These are phyloP conservation scores for Kodamaea laetipori DNA, from an alignment of 805 yeast genomes.

Conservation along the genomic window DNA sequence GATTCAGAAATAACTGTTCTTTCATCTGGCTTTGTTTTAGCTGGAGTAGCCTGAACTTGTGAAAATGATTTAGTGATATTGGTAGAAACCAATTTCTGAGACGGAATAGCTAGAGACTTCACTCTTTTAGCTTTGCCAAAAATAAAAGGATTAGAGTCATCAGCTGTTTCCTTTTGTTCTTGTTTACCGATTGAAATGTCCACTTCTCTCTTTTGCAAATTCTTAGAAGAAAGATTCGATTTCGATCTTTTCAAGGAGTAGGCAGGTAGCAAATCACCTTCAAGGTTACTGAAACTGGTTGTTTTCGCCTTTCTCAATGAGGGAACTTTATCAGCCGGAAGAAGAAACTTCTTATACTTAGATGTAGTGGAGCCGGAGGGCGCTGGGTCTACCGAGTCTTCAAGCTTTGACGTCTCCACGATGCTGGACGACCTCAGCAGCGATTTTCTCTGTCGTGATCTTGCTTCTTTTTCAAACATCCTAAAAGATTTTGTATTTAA, in stretches of 20 bases:
- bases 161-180: neutral
- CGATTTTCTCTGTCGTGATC: conserved; percentile 3
- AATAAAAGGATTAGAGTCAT: conserved; percentile 26
- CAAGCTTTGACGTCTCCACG: conserved; percentile 5
- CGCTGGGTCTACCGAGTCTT: neutral
- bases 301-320: conserved; percentile 23
- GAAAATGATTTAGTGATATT: conserved; percentile 14
- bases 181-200: conserved; percentile 31
- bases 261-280: conserved; percentile 33
- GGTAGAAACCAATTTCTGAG: neutral
- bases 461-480: conserved; percentile 11
- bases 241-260: conserved; percentile 41
- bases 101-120: conserved; percentile 1
- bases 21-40: conserved; percentile 13
- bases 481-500: conserved; percentile 17
- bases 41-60: conserved; percentile 36
- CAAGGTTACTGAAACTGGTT: conserved; percentile 16
- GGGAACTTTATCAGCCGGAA: conserved; percentile 16
- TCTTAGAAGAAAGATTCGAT: conserved; percentile 41
- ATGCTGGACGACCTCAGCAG: too few relatives aligned
- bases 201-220: conserved; percentile 42
- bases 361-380: conserved; percentile 11
- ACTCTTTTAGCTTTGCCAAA: conserved; percentile 27
- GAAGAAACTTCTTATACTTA: conserved; percentile 17
- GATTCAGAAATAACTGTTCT: neutral